Evolutionary conservation across 1,284 basidiomycete species (phyloP).

Genomic region (Heterobasidion occidentale): DNA sequence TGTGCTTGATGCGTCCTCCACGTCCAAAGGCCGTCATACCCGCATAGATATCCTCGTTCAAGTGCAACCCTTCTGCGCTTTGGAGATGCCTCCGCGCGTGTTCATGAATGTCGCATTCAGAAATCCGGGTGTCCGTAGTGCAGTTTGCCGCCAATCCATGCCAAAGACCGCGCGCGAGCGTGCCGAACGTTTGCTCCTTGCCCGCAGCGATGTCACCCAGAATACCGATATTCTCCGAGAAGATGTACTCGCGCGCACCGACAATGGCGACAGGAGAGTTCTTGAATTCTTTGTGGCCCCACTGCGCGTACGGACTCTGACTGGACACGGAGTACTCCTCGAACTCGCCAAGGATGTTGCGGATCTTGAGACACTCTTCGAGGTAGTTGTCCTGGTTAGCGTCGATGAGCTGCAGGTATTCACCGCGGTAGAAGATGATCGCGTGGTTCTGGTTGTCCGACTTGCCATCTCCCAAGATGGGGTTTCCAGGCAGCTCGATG

Average conservation of each 20-base stretch:
- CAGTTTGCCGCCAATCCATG: constrained; percentile 97
- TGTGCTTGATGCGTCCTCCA: constrained; percentile 97
- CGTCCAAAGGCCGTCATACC: constrained; percentile 98
- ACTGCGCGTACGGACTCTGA: constrained; percentile 88
- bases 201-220: constrained; percentile 97
- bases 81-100: constrained; percentile 96
- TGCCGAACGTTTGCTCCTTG: constrained; percentile 99
- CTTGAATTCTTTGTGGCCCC: constrained; percentile 83
- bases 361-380: constrained; percentile 98
- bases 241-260: constrained; percentile 98
- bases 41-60: constrained; percentile 99
- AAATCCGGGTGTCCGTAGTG: constrained; percentile 99
- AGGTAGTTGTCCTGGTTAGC: constrained; percentile 99
- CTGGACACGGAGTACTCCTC: constrained; percentile 87
- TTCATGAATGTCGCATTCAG: constrained; percentile 98
- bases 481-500: constrained; percentile 97
- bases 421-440: constrained; percentile 98
- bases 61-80: constrained; percentile 98
- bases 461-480: constrained; percentile 98
- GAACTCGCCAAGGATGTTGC: constrained; percentile 97
- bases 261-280: constrained; percentile 93
- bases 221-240: constrained; percentile 99
- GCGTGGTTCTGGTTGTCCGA: constrained; percentile 99
- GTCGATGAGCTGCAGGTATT: constrained; percentile 98
- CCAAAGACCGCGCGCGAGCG: constrained; percentile 92